Percentiles rank a stretch among this genome's conserved stretches.
Evolutionary conservation across 108 stramenopile genomes (phyloP).

Genomic region (Bacterosira constricta): DNA sequence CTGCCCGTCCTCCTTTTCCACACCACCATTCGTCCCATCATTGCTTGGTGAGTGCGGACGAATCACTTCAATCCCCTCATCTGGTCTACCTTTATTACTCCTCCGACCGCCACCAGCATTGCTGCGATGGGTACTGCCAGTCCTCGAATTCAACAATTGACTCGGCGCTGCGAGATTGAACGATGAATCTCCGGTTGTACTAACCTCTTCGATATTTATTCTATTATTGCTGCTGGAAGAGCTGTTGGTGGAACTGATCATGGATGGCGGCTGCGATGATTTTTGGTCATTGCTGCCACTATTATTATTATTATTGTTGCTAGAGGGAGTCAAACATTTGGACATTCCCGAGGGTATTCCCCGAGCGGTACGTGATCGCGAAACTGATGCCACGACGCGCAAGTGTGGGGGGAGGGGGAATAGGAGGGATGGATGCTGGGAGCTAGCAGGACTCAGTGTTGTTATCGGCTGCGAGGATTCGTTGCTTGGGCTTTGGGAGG

Average conservation of each 20-base stretch:
- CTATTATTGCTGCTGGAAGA: neutral
- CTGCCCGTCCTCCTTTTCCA: neutral
- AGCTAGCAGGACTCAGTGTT: neutral
- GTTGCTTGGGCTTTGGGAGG: neutral
- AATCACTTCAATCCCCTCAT: neutral
- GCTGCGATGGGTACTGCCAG: neutral
- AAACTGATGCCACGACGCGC: slow-evolving; percentile 26
- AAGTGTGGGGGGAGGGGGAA: slow-evolving; percentile 21
- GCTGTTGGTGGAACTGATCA: neutral
- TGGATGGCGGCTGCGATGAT: no score
- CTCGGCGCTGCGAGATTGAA: no score
- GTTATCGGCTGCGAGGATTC: neutral
- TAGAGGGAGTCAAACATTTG: slow-evolving; percentile 17
- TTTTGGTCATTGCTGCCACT: no score
- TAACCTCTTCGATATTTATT: neutral
- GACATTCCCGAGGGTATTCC: slow-evolving; percentile 27
- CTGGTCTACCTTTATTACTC: no score
- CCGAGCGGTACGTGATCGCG: slow-evolving; percentile 17
- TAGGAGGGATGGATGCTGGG: slow-evolving; percentile 14
- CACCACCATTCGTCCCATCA: neutral
- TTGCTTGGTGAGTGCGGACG: neutral
- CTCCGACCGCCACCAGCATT: no score
- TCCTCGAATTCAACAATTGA: neutral
- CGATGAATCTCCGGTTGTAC: neutral
- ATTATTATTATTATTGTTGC: no score